Evolutionary conservation across 345 rosid species (phyloP), one percentile per base, ranked within the genome.

Genomic region (Abelmoschus esculentus): DNA sequence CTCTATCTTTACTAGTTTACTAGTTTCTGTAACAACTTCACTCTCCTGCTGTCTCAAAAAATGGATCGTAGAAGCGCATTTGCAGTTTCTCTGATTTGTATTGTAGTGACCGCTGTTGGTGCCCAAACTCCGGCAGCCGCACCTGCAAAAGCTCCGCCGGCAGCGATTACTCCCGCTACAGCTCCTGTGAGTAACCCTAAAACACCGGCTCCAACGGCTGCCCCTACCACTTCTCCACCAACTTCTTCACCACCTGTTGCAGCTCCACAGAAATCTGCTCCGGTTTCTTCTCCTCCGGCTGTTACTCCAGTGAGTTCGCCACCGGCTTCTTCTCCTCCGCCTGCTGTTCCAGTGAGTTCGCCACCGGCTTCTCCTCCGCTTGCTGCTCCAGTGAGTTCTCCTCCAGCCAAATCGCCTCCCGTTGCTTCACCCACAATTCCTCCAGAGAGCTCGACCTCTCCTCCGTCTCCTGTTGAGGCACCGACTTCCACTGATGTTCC

Each of bases 91-190:
- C 19, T 85, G 54, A 68, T 82, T 65, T 80, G 85, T 82, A 72
- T 85, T 69, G 76, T 80, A 57, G 49, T 82, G 12, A 79, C 78
- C 47, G 80, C 80, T 18, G 82, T 81, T 58, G 88, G 86, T 12
- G 93, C 86, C 22, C 86, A 83, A 54, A 36, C 80, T 14, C 90
- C 89, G 5, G 60, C 84, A 0, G 75, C 85, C 2, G 74, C 89
- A 2, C 90, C 97, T 11, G 18, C 66, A 10, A 62, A 62, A 10
- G 29, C 66, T 9, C 31, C 49, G 8, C 66, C 66, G 8, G 66
- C 29, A 2, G 15, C 66, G 3, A 10, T 49, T 9, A 38, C 66
- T 1, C 66, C 66, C 10, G n/a, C 49, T 38, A 36, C 65, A 6
- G 65, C 65, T 32, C 65, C 46, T 26, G 46, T 38, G 0, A 44